A percentile compares a stretch with the other conserved stretches of the same genome.
Conservation (phyloP, 1,139 yeast genomes). For the Debaryomyces fabryi region DNA sequence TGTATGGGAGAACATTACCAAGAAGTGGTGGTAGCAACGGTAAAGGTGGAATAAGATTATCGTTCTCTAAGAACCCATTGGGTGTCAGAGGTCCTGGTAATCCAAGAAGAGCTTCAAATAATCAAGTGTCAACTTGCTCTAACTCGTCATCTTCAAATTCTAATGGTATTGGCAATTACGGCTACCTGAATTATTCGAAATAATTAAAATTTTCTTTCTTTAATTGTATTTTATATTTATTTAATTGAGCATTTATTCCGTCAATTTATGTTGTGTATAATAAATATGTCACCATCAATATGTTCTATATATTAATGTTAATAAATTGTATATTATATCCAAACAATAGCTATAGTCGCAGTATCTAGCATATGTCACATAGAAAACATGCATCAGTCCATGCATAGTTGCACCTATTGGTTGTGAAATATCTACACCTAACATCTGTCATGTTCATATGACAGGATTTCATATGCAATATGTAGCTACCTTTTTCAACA, state of each 20-base stretch:
- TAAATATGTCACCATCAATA: conserved; percentile 12
- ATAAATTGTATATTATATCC: conserved; percentile 6
- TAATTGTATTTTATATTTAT: conserved; percentile 9
- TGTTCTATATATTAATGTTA: conserved; percentile 6
- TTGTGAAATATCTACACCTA: neutral
- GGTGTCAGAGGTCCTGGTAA: conserved; percentile 84
- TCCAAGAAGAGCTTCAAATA: conserved; percentile 46
- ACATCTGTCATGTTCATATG: neutral
- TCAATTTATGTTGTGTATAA: conserved; percentile 10
- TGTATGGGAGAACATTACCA: conserved; percentile 84
- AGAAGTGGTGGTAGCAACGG: conserved; percentile 67
- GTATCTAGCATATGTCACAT: neutral
- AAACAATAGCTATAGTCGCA: neutral
- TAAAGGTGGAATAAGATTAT: conserved; percentile 92
- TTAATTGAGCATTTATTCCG: conserved; percentile 10
- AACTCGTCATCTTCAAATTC: conserved; percentile 11
- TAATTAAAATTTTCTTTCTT: conserved; percentile 15
- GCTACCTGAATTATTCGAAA: conserved; percentile 21
- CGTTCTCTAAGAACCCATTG: conserved; percentile 92
- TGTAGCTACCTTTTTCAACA: neutral
- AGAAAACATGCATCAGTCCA: neutral
- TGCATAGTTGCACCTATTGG: neutral
- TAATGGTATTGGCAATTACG: conserved; percentile 38
- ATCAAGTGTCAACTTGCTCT: conserved; percentile 26
- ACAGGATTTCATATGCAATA: neutral